Evolutionary conservation across 164 flowering plant genomes (phyloP), one percentile per base, ranked within the genome.

Genomic region (Vitis vinifera): DNA sequence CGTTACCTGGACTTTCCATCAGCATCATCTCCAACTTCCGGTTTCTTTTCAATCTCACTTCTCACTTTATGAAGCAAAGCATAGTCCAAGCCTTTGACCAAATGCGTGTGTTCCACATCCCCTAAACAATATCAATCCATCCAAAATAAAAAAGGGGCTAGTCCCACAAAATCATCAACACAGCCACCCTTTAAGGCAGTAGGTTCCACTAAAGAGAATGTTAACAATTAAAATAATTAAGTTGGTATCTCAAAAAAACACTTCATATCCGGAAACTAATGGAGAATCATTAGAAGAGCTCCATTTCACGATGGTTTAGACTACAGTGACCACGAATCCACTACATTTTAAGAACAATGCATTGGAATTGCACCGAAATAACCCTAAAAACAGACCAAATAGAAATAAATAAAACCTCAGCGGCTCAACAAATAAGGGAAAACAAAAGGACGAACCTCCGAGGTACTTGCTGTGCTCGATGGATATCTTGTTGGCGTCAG

Each of bases 401-500:
- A 37, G 7, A 37, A 37, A 37, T 37, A 37, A 37, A 37, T 4
- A 3, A 37, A 37, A 37, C 7, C 4, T 37, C 44, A 37, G 7
- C 4, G 44, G 44, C 44, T 4, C 7, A 37, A 37, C 9, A 8
- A 16, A 13, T 19, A 48, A 51, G 6, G 4, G 56, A 13, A 11
- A 47, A 58, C 10, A 19, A 62, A 52, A 65, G 63, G 8, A 76
- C 89, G 2, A 63, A 94, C 98, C 99, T 95, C 99, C 99, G 77
- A 95, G 98, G 73, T 95, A 95, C 84, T 95, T 95, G 88, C 98
- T 93, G 85, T 89, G 91, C 91, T 95, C 99, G 37, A 95, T 95
- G 13, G 99, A 93, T 73, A 95, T 70, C 81, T 91, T 95, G 44
- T 87, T 88, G 0, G 92, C 94, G 61, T 95, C 99, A 50, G 93